These are phyloP conservation scores for Plasmodium inui DNA, from an alignment of 169 alveolate genomes.

Conservation along the genomic window DNA sequence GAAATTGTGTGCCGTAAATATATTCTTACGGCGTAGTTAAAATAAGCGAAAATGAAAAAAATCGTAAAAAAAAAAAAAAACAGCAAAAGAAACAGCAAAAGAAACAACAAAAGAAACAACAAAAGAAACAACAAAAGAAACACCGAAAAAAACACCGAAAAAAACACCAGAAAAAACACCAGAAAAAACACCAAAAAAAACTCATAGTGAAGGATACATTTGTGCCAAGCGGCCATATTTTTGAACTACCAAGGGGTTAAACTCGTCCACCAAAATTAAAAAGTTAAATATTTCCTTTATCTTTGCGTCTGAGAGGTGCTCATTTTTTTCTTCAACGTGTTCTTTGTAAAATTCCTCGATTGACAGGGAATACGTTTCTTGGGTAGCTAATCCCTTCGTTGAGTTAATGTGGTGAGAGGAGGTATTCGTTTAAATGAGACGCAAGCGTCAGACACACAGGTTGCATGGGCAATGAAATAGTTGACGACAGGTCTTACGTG, in stretches of 20 bases:
- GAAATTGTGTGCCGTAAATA: neutral
- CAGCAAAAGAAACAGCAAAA: neutral
- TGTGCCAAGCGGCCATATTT: neutral
- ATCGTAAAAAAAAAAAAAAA: neutral
- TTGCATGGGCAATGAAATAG: neutral
- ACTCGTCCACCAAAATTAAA: constrained; percentile 56
- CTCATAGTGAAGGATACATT: neutral
- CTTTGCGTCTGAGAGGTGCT: constrained; percentile 4
- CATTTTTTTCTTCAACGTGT: neutral
- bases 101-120: neutral
- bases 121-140: neutral
- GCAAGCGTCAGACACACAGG: neutral
- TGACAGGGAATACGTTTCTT: constrained; percentile 48
- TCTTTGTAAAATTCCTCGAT: constrained; percentile 19
- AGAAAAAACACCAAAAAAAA: neutral
- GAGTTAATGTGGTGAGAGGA: neutral
- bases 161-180: neutral
- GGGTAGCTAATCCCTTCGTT: constrained; percentile 65
- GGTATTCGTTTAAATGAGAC: neutral
- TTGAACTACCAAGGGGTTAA: constrained; percentile 61
- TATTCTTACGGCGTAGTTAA: neutral
- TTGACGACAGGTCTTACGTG: constrained; percentile 23
- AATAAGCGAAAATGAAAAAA: neutral
- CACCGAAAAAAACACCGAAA: neutral
- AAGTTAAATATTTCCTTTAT: constrained; percentile 42